phyloP scores from a whole-genome alignment of 2,329 filamentous ascomycete genomes.

The Phialophora tarda region DNA sequence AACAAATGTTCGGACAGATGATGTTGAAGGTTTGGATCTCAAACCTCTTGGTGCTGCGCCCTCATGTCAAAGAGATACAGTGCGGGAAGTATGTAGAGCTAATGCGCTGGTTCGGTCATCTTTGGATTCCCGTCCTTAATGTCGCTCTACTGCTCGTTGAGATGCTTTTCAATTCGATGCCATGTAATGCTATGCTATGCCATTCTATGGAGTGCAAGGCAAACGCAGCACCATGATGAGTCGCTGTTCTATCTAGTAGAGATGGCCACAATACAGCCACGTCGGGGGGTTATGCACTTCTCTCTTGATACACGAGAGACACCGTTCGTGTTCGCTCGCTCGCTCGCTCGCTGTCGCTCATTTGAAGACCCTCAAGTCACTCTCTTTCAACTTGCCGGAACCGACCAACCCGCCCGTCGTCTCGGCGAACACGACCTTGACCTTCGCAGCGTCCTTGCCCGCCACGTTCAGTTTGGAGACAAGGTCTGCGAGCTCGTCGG shows the following conservation, averaged over 20 bases:
- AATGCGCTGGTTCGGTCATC: too few relatives aligned
- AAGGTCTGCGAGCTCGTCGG: conserved; percentile 85
- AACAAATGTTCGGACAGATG: too few relatives aligned
- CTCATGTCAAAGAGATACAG: too few relatives aligned
- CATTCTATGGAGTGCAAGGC: not conserved
- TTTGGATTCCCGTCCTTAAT: too few relatives aligned
- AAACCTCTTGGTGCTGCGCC: too few relatives aligned
- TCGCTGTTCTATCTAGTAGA: not conserved
- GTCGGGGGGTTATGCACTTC: not conserved
- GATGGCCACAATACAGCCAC: not conserved
- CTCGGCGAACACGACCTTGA: conserved; percentile 80
- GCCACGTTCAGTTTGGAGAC: conserved; percentile 78
- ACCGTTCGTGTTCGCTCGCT: not conserved
- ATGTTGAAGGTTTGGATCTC: too few relatives aligned
- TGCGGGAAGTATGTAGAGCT: too few relatives aligned
- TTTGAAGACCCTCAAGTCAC: conserved; percentile 69
- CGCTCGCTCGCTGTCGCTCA: conserved; percentile 15
- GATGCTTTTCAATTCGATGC: not conserved
- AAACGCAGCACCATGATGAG: not conserved
- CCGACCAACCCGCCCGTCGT: conserved; percentile 79
- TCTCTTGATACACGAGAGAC: not conserved
- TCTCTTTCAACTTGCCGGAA: conserved; percentile 84
- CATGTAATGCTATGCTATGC: not conserved
- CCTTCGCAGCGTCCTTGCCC: conserved; percentile 78
- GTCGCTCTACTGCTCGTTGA: too few relatives aligned